These are phyloP conservation scores for Cymodocea nodosa DNA, from an alignment of 116 monocot genomes.

Conservation along the genomic window DNA sequence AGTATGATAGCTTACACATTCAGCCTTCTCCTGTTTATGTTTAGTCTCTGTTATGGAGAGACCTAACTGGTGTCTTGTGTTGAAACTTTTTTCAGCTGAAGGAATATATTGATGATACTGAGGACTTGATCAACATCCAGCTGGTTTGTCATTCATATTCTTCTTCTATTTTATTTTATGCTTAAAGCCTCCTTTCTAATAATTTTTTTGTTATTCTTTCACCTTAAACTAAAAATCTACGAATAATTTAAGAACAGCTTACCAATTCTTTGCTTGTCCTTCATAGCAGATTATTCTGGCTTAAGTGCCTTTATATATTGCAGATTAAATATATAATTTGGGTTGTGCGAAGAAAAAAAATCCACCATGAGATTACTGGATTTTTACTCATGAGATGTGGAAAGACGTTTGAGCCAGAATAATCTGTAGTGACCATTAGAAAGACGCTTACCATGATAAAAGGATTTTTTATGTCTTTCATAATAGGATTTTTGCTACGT, in stretches of 20 bases:
- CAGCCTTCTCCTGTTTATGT: not conserved
- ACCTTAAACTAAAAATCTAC: not conserved
- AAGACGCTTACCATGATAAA: too few relatives aligned
- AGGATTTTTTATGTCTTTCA: too few relatives aligned
- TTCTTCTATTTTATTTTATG: not conserved
- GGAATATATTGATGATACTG: conserved; percentile 97
- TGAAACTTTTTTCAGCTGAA: conserved; percentile 59
- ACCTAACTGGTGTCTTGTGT: not conserved
- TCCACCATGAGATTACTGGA: too few relatives aligned
- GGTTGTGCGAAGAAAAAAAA: too few relatives aligned
- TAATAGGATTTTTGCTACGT: too few relatives aligned
- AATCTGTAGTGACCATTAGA: too few relatives aligned
- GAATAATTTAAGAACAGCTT: not conserved
- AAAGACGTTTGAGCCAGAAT: too few relatives aligned
- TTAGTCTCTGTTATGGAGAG: not conserved
- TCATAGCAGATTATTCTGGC: too few relatives aligned
- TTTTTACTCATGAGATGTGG: too few relatives aligned
- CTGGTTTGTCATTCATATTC: conserved; percentile 35
- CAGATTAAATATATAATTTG: too few relatives aligned
- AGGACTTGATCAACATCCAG: conserved; percentile 97
- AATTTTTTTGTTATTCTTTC: not conserved
- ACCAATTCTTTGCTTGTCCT: not conserved
- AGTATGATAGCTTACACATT: conserved; percentile 22
- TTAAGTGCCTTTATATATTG: too few relatives aligned
- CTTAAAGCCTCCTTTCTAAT: not conserved